Evolutionary conservation across 495 filamentous ascomycete species (phyloP).

Genomic region (Penicillium psychrofluorescens): DNA sequence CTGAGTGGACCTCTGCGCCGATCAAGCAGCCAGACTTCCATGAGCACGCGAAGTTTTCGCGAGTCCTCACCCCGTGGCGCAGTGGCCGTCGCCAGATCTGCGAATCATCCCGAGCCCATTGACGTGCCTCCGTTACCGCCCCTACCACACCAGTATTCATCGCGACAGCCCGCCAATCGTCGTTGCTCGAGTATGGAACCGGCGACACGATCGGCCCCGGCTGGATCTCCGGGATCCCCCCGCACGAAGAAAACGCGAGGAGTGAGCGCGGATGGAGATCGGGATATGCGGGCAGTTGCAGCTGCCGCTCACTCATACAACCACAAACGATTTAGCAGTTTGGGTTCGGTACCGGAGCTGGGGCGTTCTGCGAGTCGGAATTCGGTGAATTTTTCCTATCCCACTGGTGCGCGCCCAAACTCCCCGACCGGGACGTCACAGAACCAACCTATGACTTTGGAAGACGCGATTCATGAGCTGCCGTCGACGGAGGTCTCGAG

Average conservation of each 20-base stretch:
- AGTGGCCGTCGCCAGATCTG: conserved; percentile 25
- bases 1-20: conserved; percentile 48
- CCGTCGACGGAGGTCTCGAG: conserved; percentile 19
- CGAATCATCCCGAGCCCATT: conserved; percentile 12
- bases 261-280: conserved; percentile 38
- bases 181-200: conserved; percentile 51
- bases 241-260: conserved; percentile 30
- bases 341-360: conserved; percentile 35
- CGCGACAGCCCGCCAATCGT: conserved; percentile 22
- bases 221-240: conserved; percentile 41
- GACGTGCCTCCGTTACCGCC: conserved; percentile 68
- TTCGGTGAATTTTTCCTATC: conserved; percentile 85
- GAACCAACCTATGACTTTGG: conserved; percentile 9
- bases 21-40: conserved; percentile 65
- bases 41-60: conserved; percentile 81
- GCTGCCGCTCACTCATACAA: conserved; percentile 11
- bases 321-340: conserved; percentile 9
- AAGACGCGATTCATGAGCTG: conserved; percentile 9
- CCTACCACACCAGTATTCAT: conserved; percentile 47
- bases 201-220: conserved; percentile 39
- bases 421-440: conserved; percentile 26
- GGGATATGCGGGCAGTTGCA: conserved; percentile 11
- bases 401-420: conserved; percentile 48
- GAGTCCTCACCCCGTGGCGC: conserved; percentile 54
- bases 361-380: conserved; percentile 54